These are phyloP conservation scores for Pseudogymnoascus sp. DNA, from an alignment of 2,329 filamentous ascomycete genomes.

Conservation along the genomic window DNA sequence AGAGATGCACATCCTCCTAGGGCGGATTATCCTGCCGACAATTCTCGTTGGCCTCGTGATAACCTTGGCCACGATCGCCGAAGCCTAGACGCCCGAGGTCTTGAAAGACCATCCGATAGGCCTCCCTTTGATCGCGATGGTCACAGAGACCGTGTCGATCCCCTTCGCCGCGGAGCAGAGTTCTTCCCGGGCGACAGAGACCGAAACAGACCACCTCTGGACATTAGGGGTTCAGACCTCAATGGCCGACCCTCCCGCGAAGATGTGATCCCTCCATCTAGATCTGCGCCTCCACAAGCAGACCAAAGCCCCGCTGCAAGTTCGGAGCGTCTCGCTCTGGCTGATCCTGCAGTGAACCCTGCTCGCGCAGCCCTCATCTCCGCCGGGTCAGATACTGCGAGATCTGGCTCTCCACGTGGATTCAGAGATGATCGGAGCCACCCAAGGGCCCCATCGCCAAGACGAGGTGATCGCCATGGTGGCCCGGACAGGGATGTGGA, in stretches of 20 bases:
- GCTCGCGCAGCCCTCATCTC: constrained; percentile 27
- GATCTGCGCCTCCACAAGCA: constrained; percentile 14
- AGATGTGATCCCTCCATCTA: constrained; percentile 22
- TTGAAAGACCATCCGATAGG: constrained; percentile 21
- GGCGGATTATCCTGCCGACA: not conserved
- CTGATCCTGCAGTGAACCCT: constrained; percentile 25
- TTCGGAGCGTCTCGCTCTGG: constrained; percentile 10
- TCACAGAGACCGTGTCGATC: constrained; percentile 16
- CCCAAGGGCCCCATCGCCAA: constrained; percentile 41
- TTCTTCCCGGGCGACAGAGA: constrained; percentile 10
- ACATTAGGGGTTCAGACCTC: constrained; percentile 18
- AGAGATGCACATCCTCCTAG: constrained; percentile 23
- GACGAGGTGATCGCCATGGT: constrained; percentile 32
- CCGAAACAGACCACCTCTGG: constrained; percentile 18
- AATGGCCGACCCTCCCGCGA: constrained; percentile 25
- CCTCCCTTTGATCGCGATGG: constrained; percentile 17
- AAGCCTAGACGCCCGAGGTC: constrained; percentile 21
- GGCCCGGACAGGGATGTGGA: constrained; percentile 30
- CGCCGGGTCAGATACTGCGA: constrained; percentile 19
- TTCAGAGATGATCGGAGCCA: constrained; percentile 24
- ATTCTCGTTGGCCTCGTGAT: constrained; percentile 20
- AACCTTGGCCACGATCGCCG: constrained; percentile 22
- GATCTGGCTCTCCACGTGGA: constrained; percentile 24
- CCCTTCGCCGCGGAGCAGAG: not conserved
- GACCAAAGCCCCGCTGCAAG: constrained; percentile 19